phyloP scores from a whole-genome alignment of 2,329 filamentous ascomycete genomes.

The Dothidotthia symphoricarpi region DNA sequence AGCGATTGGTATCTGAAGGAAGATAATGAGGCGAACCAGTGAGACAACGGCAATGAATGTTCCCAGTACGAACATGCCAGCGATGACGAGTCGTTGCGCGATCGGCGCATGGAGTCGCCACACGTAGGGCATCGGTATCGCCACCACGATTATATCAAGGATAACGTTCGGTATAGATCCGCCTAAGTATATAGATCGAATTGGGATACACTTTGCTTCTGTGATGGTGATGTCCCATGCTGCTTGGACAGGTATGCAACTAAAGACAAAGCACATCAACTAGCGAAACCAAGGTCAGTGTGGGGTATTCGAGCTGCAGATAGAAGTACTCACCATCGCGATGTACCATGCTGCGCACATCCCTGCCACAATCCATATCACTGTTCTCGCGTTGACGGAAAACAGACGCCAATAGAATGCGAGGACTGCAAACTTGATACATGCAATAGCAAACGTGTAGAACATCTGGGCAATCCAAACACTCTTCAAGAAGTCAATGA shows the following conservation, averaged over 20 bases:
- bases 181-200: conserved; percentile 20
- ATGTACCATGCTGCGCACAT: conserved; percentile 20
- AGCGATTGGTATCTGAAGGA: conserved; percentile 21
- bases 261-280: conserved; percentile 20
- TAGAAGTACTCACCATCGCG: conserved; percentile 11
- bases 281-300: conserved; percentile 4
- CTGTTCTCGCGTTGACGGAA: conserved; percentile 12
- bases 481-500: conserved; percentile 16
- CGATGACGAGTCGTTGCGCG: conserved; percentile 22
- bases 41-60: conserved; percentile 26
- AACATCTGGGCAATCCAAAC: conserved; percentile 21
- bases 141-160: conserved; percentile 21
- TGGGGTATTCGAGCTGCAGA: background rate
- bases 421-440: conserved; percentile 24
- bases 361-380: conserved; percentile 10
- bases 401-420: conserved; percentile 31
- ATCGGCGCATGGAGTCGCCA: conserved; percentile 23
- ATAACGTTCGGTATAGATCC: conserved; percentile 27
- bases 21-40: conserved; percentile 22
- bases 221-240: conserved; percentile 23
- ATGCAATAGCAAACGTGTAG: conserved; percentile 16
- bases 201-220: conserved; percentile 18
- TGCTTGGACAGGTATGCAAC: conserved; percentile 19
- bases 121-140: conserved; percentile 28
- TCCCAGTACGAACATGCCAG: conserved; percentile 25